A percentile compares a stretch with the other conserved stretches of the same genome.
Conservation (phyloP, 306 rosid genomes). For the Erythrophleum fordii region DNA sequence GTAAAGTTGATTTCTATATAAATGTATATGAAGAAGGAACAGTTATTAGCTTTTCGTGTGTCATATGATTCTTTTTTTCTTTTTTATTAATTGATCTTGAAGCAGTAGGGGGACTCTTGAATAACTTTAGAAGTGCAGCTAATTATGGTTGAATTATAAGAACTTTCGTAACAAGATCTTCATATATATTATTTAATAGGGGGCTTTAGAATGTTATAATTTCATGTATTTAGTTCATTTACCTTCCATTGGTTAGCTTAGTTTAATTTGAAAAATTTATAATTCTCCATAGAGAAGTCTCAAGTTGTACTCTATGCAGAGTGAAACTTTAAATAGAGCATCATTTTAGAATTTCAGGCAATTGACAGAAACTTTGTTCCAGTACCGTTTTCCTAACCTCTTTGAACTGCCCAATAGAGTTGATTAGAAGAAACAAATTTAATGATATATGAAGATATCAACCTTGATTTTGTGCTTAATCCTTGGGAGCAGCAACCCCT, state of each 20-base stretch:
- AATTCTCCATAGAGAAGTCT: conserved; percentile 30
- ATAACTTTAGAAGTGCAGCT: conserved; percentile 4
- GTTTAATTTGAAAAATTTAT: conserved; percentile 3
- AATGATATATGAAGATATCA: conserved; percentile 7
- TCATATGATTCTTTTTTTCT: not conserved
- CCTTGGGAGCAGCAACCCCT: not conserved
- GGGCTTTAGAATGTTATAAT: conserved; percentile 15
- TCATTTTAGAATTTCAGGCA: conserved; percentile 21
- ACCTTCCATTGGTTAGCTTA: not conserved
- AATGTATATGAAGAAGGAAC: not conserved
- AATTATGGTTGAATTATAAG: not conserved
- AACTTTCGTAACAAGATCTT: conserved; percentile 3
- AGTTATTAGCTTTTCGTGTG: not conserved
- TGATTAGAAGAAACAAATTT: conserved; percentile 15
- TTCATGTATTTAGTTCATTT: not conserved
- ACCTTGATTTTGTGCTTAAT: conserved; percentile 11
- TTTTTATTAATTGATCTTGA: not conserved
- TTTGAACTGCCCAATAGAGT: not conserved
- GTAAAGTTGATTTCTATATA: not conserved
- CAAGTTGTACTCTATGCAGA: not conserved
- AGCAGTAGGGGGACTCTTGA: not conserved
- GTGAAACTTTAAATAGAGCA: not conserved
- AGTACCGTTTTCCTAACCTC: not conserved
- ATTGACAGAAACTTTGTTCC: not conserved
- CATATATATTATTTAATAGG: not conserved